Conservation (phyloP, 2,329 filamentous ascomycete species). For the Clarireedia monteithiana region DNA sequence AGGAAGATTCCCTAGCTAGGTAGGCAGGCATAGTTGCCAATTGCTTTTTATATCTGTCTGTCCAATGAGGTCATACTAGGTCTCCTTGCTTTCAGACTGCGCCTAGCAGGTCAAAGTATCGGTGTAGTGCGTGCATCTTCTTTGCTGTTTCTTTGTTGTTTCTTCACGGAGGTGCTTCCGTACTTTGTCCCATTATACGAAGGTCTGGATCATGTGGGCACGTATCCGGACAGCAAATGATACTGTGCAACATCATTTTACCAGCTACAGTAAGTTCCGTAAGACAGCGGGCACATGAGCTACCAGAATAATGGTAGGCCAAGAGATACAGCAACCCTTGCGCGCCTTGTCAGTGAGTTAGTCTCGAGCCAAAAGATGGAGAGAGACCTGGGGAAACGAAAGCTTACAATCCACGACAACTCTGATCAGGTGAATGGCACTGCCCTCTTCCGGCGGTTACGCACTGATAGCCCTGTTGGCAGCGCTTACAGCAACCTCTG, state of each 20-base stretch:
- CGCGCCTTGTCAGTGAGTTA: too few relatives aligned
- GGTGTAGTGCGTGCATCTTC: not conserved
- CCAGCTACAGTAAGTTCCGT: too few relatives aligned
- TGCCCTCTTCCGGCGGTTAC: too few relatives aligned
- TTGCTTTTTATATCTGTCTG: not conserved
- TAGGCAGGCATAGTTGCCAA: not conserved
- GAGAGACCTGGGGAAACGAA: too few relatives aligned
- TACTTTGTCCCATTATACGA: not conserved
- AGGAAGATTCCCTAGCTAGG: not conserved
- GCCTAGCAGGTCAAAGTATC: not conserved
- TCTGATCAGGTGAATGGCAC: too few relatives aligned
- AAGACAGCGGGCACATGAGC: not conserved
- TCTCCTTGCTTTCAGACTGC: too few relatives aligned
- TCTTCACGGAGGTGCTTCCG: not conserved
- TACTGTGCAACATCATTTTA: not conserved
- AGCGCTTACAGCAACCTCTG: too few relatives aligned
- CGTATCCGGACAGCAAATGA: not conserved
- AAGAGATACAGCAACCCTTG: too few relatives aligned
- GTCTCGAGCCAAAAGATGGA: too few relatives aligned
- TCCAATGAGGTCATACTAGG: constrained; percentile 2
- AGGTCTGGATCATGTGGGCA: constrained; percentile 1
- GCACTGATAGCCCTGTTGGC: too few relatives aligned
- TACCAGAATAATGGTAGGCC: not conserved
- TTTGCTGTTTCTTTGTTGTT: not conserved
- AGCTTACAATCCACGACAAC: too few relatives aligned